Evolutionary conservation across 2,329 filamentous ascomycete species (phyloP).

Genomic region (Phaeomoniella chlamydospora): DNA sequence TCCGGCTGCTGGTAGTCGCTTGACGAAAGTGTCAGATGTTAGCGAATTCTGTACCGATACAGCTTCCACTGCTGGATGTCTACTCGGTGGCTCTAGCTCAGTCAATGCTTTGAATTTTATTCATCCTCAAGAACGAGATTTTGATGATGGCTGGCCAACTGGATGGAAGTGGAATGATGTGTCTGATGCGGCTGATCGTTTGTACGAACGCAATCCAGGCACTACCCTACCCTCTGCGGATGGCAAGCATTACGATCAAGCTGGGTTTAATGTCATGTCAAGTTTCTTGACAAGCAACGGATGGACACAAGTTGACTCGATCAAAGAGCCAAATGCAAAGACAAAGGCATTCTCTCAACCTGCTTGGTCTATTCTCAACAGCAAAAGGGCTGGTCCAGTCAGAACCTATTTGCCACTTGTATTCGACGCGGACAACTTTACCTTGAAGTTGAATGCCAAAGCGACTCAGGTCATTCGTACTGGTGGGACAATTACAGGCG

Average conservation of each 20-base stretch:
- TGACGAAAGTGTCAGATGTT: background rate
- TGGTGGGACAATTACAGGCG: constrained; percentile 47
- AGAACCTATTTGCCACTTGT: constrained; percentile 56
- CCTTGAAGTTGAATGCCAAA: constrained; percentile 49
- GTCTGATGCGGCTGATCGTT: constrained; percentile 40
- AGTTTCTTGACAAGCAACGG: constrained; percentile 44
- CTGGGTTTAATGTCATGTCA: constrained; percentile 49
- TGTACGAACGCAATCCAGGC: constrained; percentile 57
- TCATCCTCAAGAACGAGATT: constrained; percentile 31
- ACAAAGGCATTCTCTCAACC: constrained; percentile 50
- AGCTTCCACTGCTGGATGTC: constrained; percentile 1
- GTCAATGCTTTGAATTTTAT: constrained; percentile 2
- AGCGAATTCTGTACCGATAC: constrained; percentile 1
- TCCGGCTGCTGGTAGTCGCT: constrained; percentile 1
- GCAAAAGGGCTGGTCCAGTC: constrained; percentile 55
- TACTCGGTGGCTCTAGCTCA: constrained; percentile 1
- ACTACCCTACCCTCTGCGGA: constrained; percentile 53
- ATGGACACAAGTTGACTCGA: constrained; percentile 49
- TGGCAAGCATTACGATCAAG: constrained; percentile 50
- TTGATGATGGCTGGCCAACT: constrained; percentile 56
- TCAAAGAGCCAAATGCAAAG: constrained; percentile 46
- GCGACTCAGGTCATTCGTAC: constrained; percentile 53
- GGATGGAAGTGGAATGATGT: constrained; percentile 58
- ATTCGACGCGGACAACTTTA: constrained; percentile 46
- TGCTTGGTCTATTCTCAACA: constrained; percentile 52